Conservation (phyloP, 306 rosid genomes). For the Sechiopsis laciniata region DNA sequence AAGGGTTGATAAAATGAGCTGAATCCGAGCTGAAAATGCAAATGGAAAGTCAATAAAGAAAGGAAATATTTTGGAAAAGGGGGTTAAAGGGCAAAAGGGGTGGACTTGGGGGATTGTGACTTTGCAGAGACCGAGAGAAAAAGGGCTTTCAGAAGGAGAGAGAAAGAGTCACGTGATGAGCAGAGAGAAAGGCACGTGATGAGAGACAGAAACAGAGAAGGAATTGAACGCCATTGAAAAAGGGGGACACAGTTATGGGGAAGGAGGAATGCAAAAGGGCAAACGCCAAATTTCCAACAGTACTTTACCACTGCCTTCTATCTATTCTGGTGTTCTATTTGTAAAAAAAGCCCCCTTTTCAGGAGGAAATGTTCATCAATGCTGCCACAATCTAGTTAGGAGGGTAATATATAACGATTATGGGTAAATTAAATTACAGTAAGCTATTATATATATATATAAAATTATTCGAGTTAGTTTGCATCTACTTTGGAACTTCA, state of each 20-base stretch:
- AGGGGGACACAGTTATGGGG: conserved; percentile 15
- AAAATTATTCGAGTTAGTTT: too few species aligned
- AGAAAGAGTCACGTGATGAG: conserved; percentile 17
- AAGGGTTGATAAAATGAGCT: not conserved
- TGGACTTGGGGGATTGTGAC: conserved; percentile 23
- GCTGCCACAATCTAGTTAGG: too few species aligned
- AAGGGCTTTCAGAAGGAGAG: not conserved
- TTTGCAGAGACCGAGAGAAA: not conserved
- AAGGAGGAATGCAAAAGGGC: conserved; percentile 9
- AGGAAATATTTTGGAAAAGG: not conserved
- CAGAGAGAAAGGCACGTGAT: conserved; percentile 16
- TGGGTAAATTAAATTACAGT: too few species aligned
- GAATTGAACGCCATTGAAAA: conserved; percentile 15
- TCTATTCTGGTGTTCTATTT: not conserved
- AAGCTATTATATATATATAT: too few species aligned
- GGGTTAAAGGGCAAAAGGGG: conserved; percentile 13
- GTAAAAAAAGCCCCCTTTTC: not conserved
- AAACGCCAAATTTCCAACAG: not conserved
- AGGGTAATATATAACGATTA: too few species aligned
- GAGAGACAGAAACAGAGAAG: not conserved
- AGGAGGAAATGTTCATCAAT: too few species aligned
- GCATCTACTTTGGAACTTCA: too few species aligned
- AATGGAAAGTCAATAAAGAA: conserved; percentile 4
- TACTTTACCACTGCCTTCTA: not conserved
- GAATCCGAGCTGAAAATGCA: not conserved